Percentiles rank a stretch among this genome's conserved stretches.
phyloP scores from a whole-genome alignment of 208 protist species.

The Polymyxa betae region DNA sequence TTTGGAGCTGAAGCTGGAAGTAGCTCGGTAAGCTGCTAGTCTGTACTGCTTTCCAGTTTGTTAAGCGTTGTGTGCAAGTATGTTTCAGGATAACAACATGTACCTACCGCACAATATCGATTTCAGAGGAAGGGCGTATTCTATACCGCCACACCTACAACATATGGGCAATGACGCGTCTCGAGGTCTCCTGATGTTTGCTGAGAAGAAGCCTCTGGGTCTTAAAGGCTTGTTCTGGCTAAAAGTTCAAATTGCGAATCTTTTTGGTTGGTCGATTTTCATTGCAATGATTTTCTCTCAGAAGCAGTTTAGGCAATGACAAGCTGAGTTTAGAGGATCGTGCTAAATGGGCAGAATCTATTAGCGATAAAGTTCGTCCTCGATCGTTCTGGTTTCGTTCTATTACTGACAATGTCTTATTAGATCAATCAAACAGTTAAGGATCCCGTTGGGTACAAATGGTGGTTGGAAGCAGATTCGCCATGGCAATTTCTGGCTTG shows the following conservation, averaged over 20 bases:
- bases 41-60: background rate
- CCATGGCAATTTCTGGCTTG: conserved; percentile 92
- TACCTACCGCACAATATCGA: conserved; percentile 98
- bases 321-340: conserved; percentile 52
- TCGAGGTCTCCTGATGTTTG: conserved; percentile 90
- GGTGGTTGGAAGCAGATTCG: conserved; percentile 91
- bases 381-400: background rate
- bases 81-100: conserved; percentile 72
- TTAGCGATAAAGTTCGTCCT: background rate
- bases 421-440: background rate
- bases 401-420: background rate
- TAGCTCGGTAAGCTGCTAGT: background rate
- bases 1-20: conserved; percentile 64
- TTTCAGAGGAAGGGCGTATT: conserved; percentile 97
- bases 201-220: conserved; percentile 87
- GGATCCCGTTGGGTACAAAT: conserved; percentile 56
- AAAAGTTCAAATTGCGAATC: conserved; percentile 96
- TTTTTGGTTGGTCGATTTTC: conserved; percentile 79
- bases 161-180: conserved; percentile 87
- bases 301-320: background rate
- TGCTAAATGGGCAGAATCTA: conserved; percentile 34
- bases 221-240: conserved; percentile 90
- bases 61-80: conserved; percentile 55
- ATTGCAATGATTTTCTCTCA: background rate
- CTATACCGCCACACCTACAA: conserved; percentile 93